Evolutionary conservation across 1,284 basidiomycete genomes (phyloP).

Genomic region (Cerioporus squamosus): DNA sequence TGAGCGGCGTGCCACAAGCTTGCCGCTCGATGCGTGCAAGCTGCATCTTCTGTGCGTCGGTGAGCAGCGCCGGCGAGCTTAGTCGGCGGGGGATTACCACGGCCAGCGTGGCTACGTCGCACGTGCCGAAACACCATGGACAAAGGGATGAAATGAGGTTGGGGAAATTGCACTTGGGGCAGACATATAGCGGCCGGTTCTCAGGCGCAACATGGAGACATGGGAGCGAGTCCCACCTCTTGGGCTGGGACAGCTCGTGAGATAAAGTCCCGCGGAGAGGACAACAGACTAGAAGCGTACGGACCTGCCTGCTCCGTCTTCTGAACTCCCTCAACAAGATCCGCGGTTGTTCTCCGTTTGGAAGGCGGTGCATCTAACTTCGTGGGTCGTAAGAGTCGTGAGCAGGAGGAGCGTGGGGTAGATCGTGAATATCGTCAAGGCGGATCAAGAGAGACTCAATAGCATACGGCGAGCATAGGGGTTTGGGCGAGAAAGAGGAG

Average conservation of each 20-base stretch:
- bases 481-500: background rate
- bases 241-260: slow-evolving; percentile 23
- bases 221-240: slow-evolving; percentile 50
- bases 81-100: slow-evolving; percentile 40
- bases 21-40: slow-evolving; percentile 28
- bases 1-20: background rate
- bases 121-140: slow-evolving; percentile 59
- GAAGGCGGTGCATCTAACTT: slow-evolving; percentile 1
- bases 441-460: slow-evolving; percentile 2
- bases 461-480: slow-evolving; percentile 10
- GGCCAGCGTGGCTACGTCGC: slow-evolving; percentile 43
- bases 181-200: slow-evolving; percentile 53
- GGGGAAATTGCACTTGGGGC: slow-evolving; percentile 52
- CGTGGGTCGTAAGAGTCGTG: slow-evolving; percentile 7
- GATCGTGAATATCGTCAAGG: slow-evolving; percentile 15
- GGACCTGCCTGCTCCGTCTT: slow-evolving; percentile 27
- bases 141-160: slow-evolving; percentile 57
- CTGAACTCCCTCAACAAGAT: slow-evolving; percentile 28
- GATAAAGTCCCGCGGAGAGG: slow-evolving; percentile 8
- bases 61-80: slow-evolving; percentile 43
- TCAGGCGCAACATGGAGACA: slow-evolving; percentile 48
- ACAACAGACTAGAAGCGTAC: background rate
- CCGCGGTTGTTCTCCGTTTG: slow-evolving; percentile 11
- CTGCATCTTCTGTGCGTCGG: slow-evolving; percentile 35
- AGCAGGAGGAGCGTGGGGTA: background rate